Conservation (phyloP, 495 filamentous ascomycete genomes). For the Aspergillus homomorphus region DNA sequence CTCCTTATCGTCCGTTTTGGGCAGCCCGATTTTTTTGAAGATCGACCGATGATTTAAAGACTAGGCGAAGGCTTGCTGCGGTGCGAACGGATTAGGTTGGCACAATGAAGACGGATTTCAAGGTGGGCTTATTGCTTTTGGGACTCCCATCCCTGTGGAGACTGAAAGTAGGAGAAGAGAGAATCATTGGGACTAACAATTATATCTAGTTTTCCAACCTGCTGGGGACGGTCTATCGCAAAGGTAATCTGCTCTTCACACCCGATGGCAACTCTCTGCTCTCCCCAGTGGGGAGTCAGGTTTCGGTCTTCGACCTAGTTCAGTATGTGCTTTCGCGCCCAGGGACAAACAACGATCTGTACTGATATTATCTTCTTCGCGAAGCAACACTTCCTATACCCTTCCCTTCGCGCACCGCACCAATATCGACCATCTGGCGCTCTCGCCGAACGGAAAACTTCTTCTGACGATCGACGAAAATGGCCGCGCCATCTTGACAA, state of each 20-base stretch:
- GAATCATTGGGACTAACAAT: slow-evolving; percentile 5
- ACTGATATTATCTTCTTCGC: slow-evolving; percentile 8
- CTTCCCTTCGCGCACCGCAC: slow-evolving; percentile 91
- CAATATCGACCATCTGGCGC: slow-evolving; percentile 82
- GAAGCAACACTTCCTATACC: slow-evolving; percentile 91
- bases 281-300: slow-evolving; percentile 95
- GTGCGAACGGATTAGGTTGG: slow-evolving; percentile 20
- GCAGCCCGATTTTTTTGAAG: slow-evolving; percentile 23
- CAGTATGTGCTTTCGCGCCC: slow-evolving; percentile 58
- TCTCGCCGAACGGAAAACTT: slow-evolving; percentile 85
- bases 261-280: slow-evolving; percentile 93
- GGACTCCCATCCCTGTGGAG: background rate
- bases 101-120: slow-evolving; percentile 95
- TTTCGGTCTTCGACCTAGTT: slow-evolving; percentile 92
- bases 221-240: slow-evolving; percentile 94
- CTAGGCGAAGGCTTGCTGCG: slow-evolving; percentile 6
- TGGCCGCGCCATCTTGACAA: slow-evolving; percentile 87
- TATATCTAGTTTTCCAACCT: slow-evolving; percentile 79
- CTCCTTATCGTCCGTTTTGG: slow-evolving; percentile 26
- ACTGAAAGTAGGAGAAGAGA: background rate
- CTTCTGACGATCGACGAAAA: slow-evolving; percentile 91
- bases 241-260: slow-evolving; percentile 94
- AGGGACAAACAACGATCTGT: no score
- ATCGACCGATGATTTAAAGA: background rate
- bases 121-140: slow-evolving; percentile 47